Evolutionary conservation across 1,284 basidiomycete species (phyloP), one percentile per base, ranked within the genome.

Genomic region (Psilocybe mexicana): DNA sequence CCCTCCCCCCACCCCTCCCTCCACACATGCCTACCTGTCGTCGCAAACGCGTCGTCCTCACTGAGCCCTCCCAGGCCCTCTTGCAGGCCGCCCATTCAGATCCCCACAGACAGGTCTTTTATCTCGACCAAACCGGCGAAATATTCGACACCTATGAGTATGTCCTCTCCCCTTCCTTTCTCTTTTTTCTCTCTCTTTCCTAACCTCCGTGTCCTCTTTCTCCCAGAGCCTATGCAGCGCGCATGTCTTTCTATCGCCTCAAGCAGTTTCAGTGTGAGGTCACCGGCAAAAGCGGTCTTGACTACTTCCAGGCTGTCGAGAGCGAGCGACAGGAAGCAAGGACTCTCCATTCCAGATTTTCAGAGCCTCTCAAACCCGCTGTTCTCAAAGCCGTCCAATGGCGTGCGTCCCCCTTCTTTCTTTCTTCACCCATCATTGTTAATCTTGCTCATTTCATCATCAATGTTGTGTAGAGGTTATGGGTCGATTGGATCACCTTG

Each of bases 181-280:
- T 57, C 58, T 8, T 45, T 57, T 59, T 26, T 57, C 58, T 8
- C 61, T 65, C 66, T 61, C 59, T 65, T 59, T 63, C 63, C 61
- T 61, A 60, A 59, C 63, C 57, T 65, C 61, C 60, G 64, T 60
- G 62, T 62, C 61, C 54, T 26, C 30, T 50, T 54, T 49, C 51
- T 46, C 54, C 50, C 72, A 97, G 94, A 69, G 86, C 92, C 10
- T 98, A 96, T 77, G 86, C 91, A 25, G 85, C 91, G 35, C 88
- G 96, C 61, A 90, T 96, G 81, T 90, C 90, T 59, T 98, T 97
- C 79, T 97, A 97, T 78, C 86, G 89, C 62, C 85, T 93, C 65
- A 94, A 93, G 68, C 90, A 94, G 71, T 96, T 97, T 75, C 93
- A 95, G 70, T 95, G 94, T 72, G 93, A 96, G 79, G 93, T 96